Percentiles rank a stretch among this genome's conserved stretches.
Conservation (phyloP, 2,329 filamentous ascomycete species). For the Fusarium nelsonii region DNA sequence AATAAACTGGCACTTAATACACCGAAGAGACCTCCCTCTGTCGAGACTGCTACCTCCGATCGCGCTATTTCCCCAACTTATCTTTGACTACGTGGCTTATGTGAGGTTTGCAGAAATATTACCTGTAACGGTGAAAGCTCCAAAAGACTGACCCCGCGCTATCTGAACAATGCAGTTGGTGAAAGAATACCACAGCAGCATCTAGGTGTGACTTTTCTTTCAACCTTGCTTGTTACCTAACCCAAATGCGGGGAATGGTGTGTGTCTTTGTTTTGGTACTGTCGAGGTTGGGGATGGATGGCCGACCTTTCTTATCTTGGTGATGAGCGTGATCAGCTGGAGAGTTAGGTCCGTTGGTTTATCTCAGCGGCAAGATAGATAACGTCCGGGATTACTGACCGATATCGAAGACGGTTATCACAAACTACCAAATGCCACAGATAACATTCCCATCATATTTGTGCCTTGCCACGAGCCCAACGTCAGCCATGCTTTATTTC, state of each 20-base stretch:
- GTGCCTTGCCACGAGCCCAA: no score
- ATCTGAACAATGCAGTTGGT: neutral
- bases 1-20: neutral
- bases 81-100: conserved; percentile 3
- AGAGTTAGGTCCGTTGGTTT: neutral
- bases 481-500: neutral
- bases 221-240: neutral
- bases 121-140: neutral
- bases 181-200: neutral
- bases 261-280: neutral
- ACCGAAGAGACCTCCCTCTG: neutral
- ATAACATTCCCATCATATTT: neutral
- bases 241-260: conserved; percentile 2
- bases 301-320: neutral
- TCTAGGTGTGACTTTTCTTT: neutral
- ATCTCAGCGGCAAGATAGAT: neutral
- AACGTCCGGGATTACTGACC: neutral
- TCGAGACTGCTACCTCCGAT: neutral
- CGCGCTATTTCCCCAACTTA: conserved; percentile 2
- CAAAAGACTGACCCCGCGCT: neutral
- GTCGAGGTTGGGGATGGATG: neutral
- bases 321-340: neutral
- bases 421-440: neutral
- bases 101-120: conserved; percentile 2
- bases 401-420: neutral